Conservation (phyloP, 495 filamentous ascomycete species). For the Lentithecium fluviatile region DNA sequence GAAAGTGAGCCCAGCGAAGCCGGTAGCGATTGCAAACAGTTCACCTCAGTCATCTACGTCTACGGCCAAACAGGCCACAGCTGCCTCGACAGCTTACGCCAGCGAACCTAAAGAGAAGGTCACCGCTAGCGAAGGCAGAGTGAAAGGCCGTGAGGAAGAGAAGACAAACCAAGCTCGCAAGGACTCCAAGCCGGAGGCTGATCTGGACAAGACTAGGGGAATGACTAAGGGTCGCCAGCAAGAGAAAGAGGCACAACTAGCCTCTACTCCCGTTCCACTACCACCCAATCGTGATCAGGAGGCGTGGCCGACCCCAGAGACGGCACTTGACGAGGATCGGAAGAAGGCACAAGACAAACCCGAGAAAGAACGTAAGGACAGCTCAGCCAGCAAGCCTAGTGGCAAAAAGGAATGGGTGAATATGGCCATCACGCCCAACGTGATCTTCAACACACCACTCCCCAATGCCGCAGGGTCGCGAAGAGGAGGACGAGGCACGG, state of each 20-base stretch:
- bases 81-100: slow-evolving; percentile 27
- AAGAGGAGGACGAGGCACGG: slow-evolving; percentile 42
- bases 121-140: slow-evolving; percentile 31
- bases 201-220: slow-evolving; percentile 37
- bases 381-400: slow-evolving; percentile 30
- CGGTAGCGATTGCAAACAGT: slow-evolving; percentile 14
- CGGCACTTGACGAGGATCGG: slow-evolving; percentile 69
- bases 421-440: slow-evolving; percentile 69
- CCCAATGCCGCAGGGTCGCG: slow-evolving; percentile 45
- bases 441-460: slow-evolving; percentile 79
- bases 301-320: slow-evolving; percentile 89
- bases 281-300: slow-evolving; percentile 69
- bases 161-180: slow-evolving; percentile 44
- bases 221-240: slow-evolving; percentile 48
- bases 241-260: slow-evolving; percentile 54
- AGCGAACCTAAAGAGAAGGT: slow-evolving; percentile 33
- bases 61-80: slow-evolving; percentile 35
- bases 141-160: slow-evolving; percentile 41
- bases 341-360: slow-evolving; percentile 69
- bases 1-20: slow-evolving; percentile 28
- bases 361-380: slow-evolving; percentile 57
- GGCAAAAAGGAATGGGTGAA: slow-evolving; percentile 47
- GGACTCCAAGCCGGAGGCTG: slow-evolving; percentile 17
- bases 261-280: slow-evolving; percentile 49
- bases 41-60: slow-evolving; percentile 1